phyloP scores from a whole-genome alignment of 345 rosid species.

The Eucalyptus victrix region DNA sequence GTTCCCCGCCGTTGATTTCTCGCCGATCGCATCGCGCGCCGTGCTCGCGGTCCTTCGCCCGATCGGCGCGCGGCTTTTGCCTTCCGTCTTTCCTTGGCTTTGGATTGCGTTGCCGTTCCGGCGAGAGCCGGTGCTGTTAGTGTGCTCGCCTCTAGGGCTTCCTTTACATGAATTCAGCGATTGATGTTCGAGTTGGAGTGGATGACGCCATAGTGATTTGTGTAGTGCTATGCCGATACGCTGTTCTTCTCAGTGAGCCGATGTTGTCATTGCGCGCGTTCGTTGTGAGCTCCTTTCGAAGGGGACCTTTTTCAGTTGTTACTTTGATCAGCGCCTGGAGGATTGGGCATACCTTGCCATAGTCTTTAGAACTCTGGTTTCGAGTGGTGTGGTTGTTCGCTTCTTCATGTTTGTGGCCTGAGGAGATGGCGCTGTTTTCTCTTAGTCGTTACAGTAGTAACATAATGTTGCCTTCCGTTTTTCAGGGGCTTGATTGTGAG shows the following conservation, averaged over 20 bases:
- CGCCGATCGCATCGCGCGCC: neutral
- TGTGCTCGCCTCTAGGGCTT: neutral
- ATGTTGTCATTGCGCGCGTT: neutral
- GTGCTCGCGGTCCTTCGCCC: neutral
- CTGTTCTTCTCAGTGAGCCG: neutral
- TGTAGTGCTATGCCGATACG: neutral
- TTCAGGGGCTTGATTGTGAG: slow-evolving; percentile 54
- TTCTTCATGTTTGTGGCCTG: neutral
- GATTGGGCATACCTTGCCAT: neutral
- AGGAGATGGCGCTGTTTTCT: neutral
- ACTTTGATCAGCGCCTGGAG: neutral
- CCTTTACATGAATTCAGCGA: neutral
- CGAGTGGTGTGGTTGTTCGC: neutral
- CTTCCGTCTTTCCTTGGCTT: neutral
- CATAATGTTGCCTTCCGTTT: neutral
- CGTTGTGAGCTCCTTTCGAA: neutral
- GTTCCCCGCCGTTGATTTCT: neutral
- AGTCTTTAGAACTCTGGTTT: neutral
- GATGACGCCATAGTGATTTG: neutral
- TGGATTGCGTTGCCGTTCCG: neutral
- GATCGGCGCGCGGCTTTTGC: neutral
- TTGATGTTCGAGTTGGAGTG: neutral
- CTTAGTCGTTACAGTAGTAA: neutral
- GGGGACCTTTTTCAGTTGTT: neutral
- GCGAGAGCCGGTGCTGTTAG: neutral